Base-by-base conservation (phyloP, 2,329 filamentous ascomycete species). In the Fusarium napiforme region DNA sequence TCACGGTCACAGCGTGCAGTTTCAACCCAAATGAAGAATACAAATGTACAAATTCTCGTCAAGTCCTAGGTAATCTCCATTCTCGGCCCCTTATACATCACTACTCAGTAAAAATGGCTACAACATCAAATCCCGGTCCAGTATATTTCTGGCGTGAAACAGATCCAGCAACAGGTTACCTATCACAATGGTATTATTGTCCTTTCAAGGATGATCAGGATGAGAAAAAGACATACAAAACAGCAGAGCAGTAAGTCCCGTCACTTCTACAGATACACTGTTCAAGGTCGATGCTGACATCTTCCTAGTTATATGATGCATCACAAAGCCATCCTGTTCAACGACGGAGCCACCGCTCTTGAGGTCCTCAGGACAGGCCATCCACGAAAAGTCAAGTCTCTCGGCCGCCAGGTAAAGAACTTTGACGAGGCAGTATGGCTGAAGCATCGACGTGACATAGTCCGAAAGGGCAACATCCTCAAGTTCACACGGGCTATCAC, bases 181-280 rank as follows among this genome's bases (percentile, higher is more conserved):
- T 92, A n/a, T 89, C 87, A 1, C 90, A 93, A 80, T 92, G 90
- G 90, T 90, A 88, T 76, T 75, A 81, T 57, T 85, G 82, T 23
- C 80, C 84, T 5, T 92, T 91, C 75, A 81, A 64, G 42, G 82
- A 84, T 59, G 81, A 82, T 9, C 64, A 78, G 6, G 79, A 81
- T 55, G 73, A 78, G 7, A 72, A 73, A 10, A 80, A 81, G 42
- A 79, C 83, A 18, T 89, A 86, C 75, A 78, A 79, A n/a, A 87
- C 86, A 6, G 85, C 87, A 2, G 87, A 89, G 72, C 87, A 89
- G 83, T 87, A 80, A 77, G 78, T 68, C 8, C 10, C n/a, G 3
- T 26, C 18, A 12, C 4, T 39, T 46, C 52, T 43, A 42, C 26
- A 16, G 18, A 28, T 23, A 18, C 19, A 30, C 4, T 49, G n/a